Conservation (phyloP, 805 yeast species). For the Monosporozyma aerobia region DNA sequence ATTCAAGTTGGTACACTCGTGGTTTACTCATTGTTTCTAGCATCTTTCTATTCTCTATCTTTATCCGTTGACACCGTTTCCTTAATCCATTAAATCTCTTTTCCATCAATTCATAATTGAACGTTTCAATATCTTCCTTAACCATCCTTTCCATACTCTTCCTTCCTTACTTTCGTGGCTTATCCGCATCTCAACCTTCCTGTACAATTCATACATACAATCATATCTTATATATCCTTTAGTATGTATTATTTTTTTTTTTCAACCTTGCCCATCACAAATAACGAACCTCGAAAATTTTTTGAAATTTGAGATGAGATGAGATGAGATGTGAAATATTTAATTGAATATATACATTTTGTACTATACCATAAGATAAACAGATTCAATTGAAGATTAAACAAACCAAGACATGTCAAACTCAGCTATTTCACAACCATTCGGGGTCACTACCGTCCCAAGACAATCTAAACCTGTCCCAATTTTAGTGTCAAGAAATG, state of each 20-base stretch:
- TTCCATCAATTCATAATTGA: background rate
- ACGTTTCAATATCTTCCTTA: background rate
- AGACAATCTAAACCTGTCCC: conserved; percentile 12
- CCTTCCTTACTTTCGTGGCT: background rate
- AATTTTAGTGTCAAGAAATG: conserved; percentile 7
- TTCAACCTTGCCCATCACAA: background rate
- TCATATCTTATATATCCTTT: too few relatives aligned
- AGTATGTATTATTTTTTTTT: background rate
- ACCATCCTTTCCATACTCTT: background rate
- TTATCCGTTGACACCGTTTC: conserved; percentile 11
- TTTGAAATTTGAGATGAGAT: conserved; percentile 2
- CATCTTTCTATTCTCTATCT: conserved; percentile 18
- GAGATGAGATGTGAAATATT: background rate
- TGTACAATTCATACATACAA: background rate
- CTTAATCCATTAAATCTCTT: conserved; percentile 12
- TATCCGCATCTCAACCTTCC: background rate
- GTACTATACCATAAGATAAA: background rate
- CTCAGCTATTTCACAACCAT: conserved; percentile 25
- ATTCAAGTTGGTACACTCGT: conserved; percentile 17
- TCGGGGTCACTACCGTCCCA: conserved; percentile 27
- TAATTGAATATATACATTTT: background rate
- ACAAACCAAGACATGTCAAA: conserved; percentile 15
- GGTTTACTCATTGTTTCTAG: conserved; percentile 17
- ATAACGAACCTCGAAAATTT: background rate
- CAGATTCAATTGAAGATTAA: background rate